Conservation (phyloP, 805 yeast genomes). For the Lipomyces kockii region DNA sequence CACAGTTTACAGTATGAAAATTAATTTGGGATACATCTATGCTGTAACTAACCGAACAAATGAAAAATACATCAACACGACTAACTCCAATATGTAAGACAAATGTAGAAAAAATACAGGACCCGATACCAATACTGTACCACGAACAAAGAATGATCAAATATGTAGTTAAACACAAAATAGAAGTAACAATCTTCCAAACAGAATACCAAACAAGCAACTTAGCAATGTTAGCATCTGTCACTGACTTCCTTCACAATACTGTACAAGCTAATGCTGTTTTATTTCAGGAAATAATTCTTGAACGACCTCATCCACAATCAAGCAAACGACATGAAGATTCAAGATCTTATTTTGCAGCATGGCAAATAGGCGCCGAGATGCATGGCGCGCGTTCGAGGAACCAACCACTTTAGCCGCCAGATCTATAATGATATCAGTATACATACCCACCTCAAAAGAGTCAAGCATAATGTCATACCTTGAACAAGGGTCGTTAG, state of each 20-base stretch:
- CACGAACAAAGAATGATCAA: background rate
- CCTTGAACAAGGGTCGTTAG: conserved; percentile 58
- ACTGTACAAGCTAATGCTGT: background rate
- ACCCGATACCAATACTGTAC: background rate
- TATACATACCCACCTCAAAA: background rate
- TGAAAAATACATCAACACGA: background rate
- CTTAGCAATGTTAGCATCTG: background rate
- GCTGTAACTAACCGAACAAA: background rate
- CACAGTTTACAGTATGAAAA: background rate
- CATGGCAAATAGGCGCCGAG: conserved; percentile 62
- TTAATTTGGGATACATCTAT: background rate
- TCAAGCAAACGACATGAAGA: conserved; percentile 55
- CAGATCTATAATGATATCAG: conserved; percentile 49
- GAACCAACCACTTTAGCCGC: conserved; percentile 77
- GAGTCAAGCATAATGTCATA: background rate
- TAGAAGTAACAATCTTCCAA: background rate
- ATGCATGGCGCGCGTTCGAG: conserved; percentile 65
- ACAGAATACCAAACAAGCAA: background rate
- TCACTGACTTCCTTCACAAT: background rate
- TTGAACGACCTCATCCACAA: conserved; percentile 33
- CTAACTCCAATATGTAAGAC: background rate
- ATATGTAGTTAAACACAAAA: background rate
- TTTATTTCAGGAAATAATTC: conserved; percentile 33
- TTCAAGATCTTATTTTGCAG: conserved; percentile 75
- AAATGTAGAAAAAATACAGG: background rate